Base-by-base conservation (phyloP, 805 yeast species). In the Phaffomyces antillensis region DNA sequence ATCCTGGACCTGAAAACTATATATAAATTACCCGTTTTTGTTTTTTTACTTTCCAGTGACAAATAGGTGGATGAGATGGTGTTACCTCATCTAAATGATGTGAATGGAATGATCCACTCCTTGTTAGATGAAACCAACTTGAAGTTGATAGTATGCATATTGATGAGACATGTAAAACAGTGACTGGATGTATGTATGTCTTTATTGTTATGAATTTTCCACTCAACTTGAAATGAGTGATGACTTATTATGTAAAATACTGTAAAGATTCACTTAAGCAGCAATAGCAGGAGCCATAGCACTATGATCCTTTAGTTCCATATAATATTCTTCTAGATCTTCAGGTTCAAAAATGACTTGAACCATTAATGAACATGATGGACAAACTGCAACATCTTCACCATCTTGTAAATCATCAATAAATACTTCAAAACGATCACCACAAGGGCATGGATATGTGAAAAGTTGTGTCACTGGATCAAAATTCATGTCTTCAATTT, bases 361-460 rank as follows among this genome's bases (percentile, higher is more conserved):
- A 34, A 89, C 89, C 95, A 88, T 89, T 43, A 93, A 70, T 18
- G 96, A 86, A 66, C 99, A 93, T 45, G 95, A 83, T 26, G 99
- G 99, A 64, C 99, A 93, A 16, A 91, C 95, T 0, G 99, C 99
- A 28, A 88, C 80, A 49, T 88, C 89, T 55, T 87, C 95, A 9
- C 97, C 99, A 54, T 89, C 96, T 49, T 72, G 70, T 63, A 93
- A 71, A 60, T 93, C 99, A 55, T 84, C 93, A 41, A 89, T 71
- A 28, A 78, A 71, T 25, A 93, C 86, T 59, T 91, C 95, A 65
- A 93, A 93, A 58, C 81, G 74, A 64, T 93, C 99, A 10, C 99
- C 99, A 65, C 99, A 93, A 1, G 99, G 99, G 71, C 99, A 93
- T 5, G 99, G 99, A 58, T 90, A 91, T 41, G 88, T 84, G 66